Evolutionary conservation across 345 rosid genomes (phyloP), one percentile per base, ranked within the genome.

Genomic region (Eucalyptus microcorys): DNA sequence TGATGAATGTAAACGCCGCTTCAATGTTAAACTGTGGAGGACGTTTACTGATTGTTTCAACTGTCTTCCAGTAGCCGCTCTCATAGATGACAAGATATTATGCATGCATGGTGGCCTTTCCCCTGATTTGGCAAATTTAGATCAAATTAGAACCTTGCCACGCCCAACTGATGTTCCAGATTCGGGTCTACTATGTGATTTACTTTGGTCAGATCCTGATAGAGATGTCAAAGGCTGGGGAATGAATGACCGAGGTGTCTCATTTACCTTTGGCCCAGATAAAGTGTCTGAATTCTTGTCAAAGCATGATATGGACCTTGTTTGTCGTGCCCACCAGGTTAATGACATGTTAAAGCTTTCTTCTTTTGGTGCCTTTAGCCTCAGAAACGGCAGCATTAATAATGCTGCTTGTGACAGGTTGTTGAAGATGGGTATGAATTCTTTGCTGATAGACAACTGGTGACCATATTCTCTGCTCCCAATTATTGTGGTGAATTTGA

Each of bases 51-150:
- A 97, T 48, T 97, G 97, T 92, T 97, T 97, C 87, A 96, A 97
- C 92, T 97, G 99, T 91, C 97, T 97, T 86, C 98, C 98, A 8
- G 97, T 97, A 90, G 98, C 98, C 59, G 98, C 97, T 88, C 92
- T 95, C 49, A 94, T 97, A 53, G 99, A 97, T 59, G 99, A 96
- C 89, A 96, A 96, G 89, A 97, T 97, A 91, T 91, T 97, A 87
- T 97, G 99, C 92, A 97, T 97, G 99, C 99, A 97, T 87, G 99
- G 98, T 90, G 99, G 98, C 61, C 95, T 97, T 89, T 97, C 99
- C 88, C 99, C 99, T 87, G 98, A 97, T 87, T 86, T 97, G 91
- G 91, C 92, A 30, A 88, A 90, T 90, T 91, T 97, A 93, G 97
- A 97, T 91, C 95, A 96, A 90, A 97, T 97, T 87, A 96, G 96